phyloP scores from a whole-genome alignment of 192 early-diverging fungal species.

The Backusella circina region DNA sequence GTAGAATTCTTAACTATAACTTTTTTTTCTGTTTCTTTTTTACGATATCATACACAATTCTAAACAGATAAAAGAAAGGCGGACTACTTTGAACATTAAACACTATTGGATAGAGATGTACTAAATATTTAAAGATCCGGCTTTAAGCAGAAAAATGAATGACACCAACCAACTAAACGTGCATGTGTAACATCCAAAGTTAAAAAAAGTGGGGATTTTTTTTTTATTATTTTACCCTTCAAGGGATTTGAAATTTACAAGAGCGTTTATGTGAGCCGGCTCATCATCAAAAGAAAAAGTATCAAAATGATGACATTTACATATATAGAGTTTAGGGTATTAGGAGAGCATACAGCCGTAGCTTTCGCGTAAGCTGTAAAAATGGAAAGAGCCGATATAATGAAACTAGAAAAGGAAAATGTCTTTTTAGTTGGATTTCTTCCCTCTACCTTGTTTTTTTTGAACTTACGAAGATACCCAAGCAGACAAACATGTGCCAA shows the following conservation, averaged over 20 bases:
- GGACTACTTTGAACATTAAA: neutral
- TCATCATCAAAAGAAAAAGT: neutral
- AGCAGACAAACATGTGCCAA: slow-evolving; percentile 57
- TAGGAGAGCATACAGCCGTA: neutral
- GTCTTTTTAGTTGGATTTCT: neutral
- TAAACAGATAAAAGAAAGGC: neutral
- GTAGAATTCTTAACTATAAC: neutral
- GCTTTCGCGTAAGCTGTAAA: neutral
- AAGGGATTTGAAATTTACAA: slow-evolving; percentile 2
- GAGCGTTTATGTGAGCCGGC: neutral
- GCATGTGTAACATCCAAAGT: neutral
- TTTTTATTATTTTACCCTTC: neutral
- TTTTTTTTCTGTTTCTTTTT: neutral
- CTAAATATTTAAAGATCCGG: neutral
- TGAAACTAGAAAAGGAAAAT: neutral
- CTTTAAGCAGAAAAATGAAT: neutral
- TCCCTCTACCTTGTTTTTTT: neutral
- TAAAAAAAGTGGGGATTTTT: neutral
- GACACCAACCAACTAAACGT: neutral
- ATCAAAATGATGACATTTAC: neutral
- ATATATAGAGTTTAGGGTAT: neutral
- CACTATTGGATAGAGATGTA: neutral
- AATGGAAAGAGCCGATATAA: slow-evolving; percentile 3
- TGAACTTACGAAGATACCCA: slow-evolving; percentile 44
- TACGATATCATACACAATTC: neutral